Evolutionary conservation across 768 basidiomycete species (phyloP), one percentile per base, ranked within the genome.

Genomic region (Paxillus ammoniavirescens): DNA sequence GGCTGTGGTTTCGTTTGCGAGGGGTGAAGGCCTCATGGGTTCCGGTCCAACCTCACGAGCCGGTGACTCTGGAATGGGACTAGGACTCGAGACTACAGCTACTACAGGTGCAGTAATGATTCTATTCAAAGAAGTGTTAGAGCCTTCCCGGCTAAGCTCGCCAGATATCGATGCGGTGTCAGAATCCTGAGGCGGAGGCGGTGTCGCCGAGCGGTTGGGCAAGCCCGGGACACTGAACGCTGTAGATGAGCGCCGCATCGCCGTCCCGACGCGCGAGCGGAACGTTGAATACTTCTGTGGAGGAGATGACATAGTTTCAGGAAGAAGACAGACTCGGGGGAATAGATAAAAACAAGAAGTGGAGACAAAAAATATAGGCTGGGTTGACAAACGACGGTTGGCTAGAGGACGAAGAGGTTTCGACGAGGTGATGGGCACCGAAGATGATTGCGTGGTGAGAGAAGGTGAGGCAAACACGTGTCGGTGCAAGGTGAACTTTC

Each of bases 11-110:
- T 68, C 62, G 38, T 65, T 73, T 35, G 69, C 64, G 28, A 80
- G 71, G 21, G 80, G 79, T 21, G 82, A 80, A 28, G 73, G 74
- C 0, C 69, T 76, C 38, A 66, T 67, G 26, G 62, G 57, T 15
- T 52, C 54, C 8, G 64, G 59, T 30, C 71, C 72, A 8, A 74
- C 78, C 60, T 85, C 83, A 23, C 84, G 77, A 8, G 76, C 77
- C 26, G 87, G 86, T 2, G 84, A 87, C 63, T 90, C 88, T 1
- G 81, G 75, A 53, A 90, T 87, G 4, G 88, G 86, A 55, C 83
- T 85, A 10, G 85, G 84, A 15, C 58, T 64, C 30, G 59, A 61
- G 26, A 61, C 43, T 12, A 61, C 52, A 14, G 8, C 54, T 4
- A 58, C 52, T 14, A 58, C 53, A 42, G 65, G 50, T 8, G 69